A percentile compares a stretch with the other conserved stretches of the same genome.
Evolutionary conservation across 495 filamentous ascomycete genomes (phyloP).

Genomic region (Penicillium lividum): DNA sequence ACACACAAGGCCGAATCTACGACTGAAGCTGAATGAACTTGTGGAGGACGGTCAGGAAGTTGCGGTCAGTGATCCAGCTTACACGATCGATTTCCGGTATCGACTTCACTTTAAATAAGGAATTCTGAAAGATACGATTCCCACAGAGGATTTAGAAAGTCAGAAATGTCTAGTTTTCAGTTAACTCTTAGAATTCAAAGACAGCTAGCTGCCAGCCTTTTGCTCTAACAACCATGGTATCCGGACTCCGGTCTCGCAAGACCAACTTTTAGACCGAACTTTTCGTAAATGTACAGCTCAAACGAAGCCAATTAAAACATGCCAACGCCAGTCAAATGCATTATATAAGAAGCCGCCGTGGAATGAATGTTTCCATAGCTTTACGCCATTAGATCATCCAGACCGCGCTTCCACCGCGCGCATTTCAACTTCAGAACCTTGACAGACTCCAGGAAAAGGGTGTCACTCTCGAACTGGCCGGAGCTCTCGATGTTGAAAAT

Average conservation of each 20-base stretch:
- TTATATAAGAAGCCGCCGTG: slow-evolving; percentile 29
- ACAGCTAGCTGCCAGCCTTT: slow-evolving; percentile 27
- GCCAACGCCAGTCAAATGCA: slow-evolving; percentile 52
- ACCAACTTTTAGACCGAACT: slow-evolving; percentile 39
- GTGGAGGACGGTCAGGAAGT: slow-evolving; percentile 70
- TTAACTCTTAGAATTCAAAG: slow-evolving; percentile 29
- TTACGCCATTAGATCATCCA: slow-evolving; percentile 57
- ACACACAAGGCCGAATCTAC: slow-evolving; percentile 78
- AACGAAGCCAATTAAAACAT: slow-evolving; percentile 33
- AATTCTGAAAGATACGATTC: background rate
- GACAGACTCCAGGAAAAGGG: slow-evolving; percentile 86
- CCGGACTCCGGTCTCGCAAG: slow-evolving; percentile 41
- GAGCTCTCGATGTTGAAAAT: slow-evolving; percentile 95
- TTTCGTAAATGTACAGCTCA: slow-evolving; percentile 46
- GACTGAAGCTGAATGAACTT: slow-evolving; percentile 69
- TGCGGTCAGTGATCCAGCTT: slow-evolving; percentile 80
- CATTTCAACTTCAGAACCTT: slow-evolving; percentile 81
- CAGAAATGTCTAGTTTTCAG: slow-evolving; percentile 24
- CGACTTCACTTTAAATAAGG: slow-evolving; percentile 50
- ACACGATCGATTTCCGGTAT: slow-evolving; percentile 72
- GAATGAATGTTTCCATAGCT: slow-evolving; percentile 9
- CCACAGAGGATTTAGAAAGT: slow-evolving; percentile 2
- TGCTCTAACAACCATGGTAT: slow-evolving; percentile 31
- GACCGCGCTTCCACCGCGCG: slow-evolving; percentile 59
- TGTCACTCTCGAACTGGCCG: slow-evolving; percentile 88